phyloP scores from a whole-genome alignment of 495 filamentous ascomycete species.

The Trichoderma asperelloides region DNA sequence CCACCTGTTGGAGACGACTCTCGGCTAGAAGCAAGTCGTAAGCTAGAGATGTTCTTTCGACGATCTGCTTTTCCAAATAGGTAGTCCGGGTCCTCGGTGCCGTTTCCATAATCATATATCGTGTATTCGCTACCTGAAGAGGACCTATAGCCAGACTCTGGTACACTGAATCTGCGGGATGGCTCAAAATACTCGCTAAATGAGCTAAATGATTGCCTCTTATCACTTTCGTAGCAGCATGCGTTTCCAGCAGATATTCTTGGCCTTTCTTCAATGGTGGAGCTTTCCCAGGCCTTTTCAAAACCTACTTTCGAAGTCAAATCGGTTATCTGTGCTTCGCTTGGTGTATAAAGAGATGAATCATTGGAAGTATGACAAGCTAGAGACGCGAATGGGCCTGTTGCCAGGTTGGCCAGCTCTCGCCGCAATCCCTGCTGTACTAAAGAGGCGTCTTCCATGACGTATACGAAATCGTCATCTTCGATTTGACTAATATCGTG shows the following conservation, averaged over 20 bases:
- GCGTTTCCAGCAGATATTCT: background rate
- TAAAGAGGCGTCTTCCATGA: constrained; percentile 63
- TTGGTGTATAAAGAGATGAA: background rate
- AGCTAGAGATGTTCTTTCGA: background rate
- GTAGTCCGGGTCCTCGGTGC: background rate
- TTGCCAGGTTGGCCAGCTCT: constrained; percentile 18
- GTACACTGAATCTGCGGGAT: background rate
- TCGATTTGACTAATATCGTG: constrained; percentile 80
- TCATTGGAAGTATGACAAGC: background rate
- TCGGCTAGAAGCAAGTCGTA: background rate
- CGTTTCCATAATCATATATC: background rate
- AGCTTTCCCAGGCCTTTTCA: background rate
- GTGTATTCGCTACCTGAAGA: background rate
- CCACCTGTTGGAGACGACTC: background rate
- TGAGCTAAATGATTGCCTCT: background rate
- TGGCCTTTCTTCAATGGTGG: too few species aligned
- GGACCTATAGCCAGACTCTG: background rate
- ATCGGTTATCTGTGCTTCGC: background rate
- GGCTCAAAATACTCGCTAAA: background rate
- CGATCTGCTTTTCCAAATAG: constrained; percentile 7
- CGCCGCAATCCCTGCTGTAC: constrained; percentile 55
- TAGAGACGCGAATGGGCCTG: background rate
- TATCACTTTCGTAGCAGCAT: background rate
- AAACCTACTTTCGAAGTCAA: background rate
- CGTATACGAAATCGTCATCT: constrained; percentile 67